Evolutionary conservation across 148 eudicot genomes (phyloP), one percentile per base, ranked within the genome.

Genomic region (Bassia scoparia): DNA sequence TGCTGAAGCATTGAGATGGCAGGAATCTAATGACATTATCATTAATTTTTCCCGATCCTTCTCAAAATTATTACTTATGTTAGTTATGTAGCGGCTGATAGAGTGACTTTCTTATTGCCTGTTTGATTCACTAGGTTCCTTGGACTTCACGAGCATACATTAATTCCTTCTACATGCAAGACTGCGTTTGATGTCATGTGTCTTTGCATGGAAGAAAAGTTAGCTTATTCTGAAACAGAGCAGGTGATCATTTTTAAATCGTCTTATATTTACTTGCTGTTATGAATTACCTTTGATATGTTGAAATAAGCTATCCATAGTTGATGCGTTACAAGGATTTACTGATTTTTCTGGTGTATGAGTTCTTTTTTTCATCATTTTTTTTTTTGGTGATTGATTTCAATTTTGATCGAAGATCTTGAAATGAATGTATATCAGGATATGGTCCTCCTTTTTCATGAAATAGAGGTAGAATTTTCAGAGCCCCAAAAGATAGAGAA

Each of bases 401-500:
- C 4, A 29, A 48, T 1, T 63, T 34, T 21, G 30, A 26, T 16
- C 2, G n/a, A 50, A 21, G 34, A 61, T 49, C 24, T 33, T 73
- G 48, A 63, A 50, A 24, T 74, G 50, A 35, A n/a, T 65, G 26
- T 27, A 63, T 43, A 59, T 65, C 79, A 95, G 98, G 98, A 95
- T 70, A 95, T 95, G 98, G 98, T 91, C 68, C 88, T 95, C 65
- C 75, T 95, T 76, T 91, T 91, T 80, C 98, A 95, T 75, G 93
- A 95, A 87, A 88, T 95, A 65, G 96, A 86, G 82, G 87, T 95
- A 30, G 88, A 86, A 62, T 89, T 81, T 60, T 86, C 89, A 23
- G 83, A 86, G 71, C 81, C 82, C 24, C 81, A 76, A 62, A 61
- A 79, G 3, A 67, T 68, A 14, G 96, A 89, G 79, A 88, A 83